Base-by-base conservation (phyloP, 208 protist species). In the Trypanosoma avium region DNA sequence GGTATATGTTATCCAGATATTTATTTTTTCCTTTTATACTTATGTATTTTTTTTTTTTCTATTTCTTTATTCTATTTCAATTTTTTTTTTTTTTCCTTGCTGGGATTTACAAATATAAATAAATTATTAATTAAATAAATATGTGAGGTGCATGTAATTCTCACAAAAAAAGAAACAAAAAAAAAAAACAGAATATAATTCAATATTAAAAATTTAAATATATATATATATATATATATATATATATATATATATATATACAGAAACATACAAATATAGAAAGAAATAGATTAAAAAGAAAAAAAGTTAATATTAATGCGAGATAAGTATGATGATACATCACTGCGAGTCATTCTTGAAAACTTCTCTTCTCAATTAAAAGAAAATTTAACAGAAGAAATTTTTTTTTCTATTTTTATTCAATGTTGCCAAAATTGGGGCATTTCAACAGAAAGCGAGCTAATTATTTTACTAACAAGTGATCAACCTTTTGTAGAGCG, bases 381-480 rank as follows among this genome's bases (percentile, higher is more conserved):
- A 26, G 26, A 63, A 0, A 26, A 48, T 33, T 0, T 27, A 30
- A 54, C 50, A 10, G 58, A 62, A 21, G 7, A 22, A 0, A 29
- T 32, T 33, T 33, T 73, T 43, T 13, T 19, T 19, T 33, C 29
- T 3, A 53, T 45, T 1, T 19, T 73, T 21, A 27, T 73, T 38
- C 49, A n/a, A 4, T 73, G 43, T 43, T 73, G 42, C 24, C 43
- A 49, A 15, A 21, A 67, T 9, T 61, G 30, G 30, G 30, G 45
- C 10, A 32, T 67, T 6, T 57, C 35, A 7, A 32, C 33, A 15
- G 59, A 61, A 29, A 10, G 42, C 15, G 67, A 73, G 21, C 42
- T 73, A 15, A 26, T 73, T n/a, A 50, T 73, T 19, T 43, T 38
- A 2, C 26, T 73, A 17, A 47, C 40, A 19, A 50, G 27, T 19